These are phyloP conservation scores for Raphanus sativus DNA, from an alignment of 345 rosid genomes.

Conservation along the genomic window DNA sequence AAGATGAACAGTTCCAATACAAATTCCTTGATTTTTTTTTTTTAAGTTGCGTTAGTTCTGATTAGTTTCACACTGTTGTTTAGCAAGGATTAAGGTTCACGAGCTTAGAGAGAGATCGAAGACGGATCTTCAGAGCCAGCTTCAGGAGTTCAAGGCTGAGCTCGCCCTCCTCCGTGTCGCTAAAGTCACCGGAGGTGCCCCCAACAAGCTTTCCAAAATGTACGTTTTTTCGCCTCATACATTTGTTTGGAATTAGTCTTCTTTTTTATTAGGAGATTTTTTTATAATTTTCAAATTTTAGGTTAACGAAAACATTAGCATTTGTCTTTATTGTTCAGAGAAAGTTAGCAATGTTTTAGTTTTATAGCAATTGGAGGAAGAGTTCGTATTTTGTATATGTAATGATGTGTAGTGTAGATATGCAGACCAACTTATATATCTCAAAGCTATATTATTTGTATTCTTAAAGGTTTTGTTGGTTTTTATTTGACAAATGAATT, in stretches of 20 bases:
- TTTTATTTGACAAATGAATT: neutral
- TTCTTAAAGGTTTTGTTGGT: neutral
- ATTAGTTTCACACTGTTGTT: neutral
- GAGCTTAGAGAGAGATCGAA: conserved; percentile 55
- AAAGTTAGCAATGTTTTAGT: neutral
- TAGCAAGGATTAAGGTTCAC: conserved; percentile 62
- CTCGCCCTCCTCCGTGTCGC: conserved; percentile 66
- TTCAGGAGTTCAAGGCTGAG: conserved; percentile 56
- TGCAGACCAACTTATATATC: neutral
- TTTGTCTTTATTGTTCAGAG: neutral
- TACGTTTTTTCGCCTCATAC: conserved; percentile 6
- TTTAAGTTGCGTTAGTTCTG: neutral
- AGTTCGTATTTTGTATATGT: neutral
- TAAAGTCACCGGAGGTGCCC: conserved; percentile 69
- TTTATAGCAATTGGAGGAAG: neutral
- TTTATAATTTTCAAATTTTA: neutral
- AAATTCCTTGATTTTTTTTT: neutral
- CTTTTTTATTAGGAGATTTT: neutral
- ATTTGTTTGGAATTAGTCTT: neutral
- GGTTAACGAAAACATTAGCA: neutral
- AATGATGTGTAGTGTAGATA: neutral
- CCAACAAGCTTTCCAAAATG: conserved; percentile 71
- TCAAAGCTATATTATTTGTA: neutral
- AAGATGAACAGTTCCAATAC: neutral
- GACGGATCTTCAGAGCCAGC: conserved; percentile 48